Evolutionary conservation across 75 land plant genomes (phyloP).

Genomic region (Larix kaempferi): DNA sequence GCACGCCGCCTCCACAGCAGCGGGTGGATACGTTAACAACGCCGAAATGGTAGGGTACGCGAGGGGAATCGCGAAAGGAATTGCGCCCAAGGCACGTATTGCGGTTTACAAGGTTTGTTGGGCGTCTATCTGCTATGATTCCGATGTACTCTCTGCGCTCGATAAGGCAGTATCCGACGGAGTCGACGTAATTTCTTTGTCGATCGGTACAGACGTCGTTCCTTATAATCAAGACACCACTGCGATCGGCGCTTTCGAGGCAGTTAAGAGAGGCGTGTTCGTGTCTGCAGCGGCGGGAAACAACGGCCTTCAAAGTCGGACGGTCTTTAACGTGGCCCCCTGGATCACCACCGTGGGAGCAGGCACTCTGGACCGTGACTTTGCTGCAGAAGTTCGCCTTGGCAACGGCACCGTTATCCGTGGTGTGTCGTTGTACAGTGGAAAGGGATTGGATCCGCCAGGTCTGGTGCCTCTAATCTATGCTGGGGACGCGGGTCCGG

Average conservation of each 20-base stretch:
- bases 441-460: slow-evolving; percentile 14
- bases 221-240: slow-evolving; percentile 88
- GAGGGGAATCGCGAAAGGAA: slow-evolving; percentile 62
- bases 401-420: slow-evolving; percentile 52
- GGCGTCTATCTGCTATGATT: slow-evolving; percentile 83
- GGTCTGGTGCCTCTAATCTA: slow-evolving; percentile 25
- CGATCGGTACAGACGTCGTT: slow-evolving; percentile 77
- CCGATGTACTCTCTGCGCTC: slow-evolving; percentile 93
- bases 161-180: slow-evolving; percentile 90
- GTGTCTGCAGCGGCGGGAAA: slow-evolving; percentile 94
- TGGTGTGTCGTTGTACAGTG: slow-evolving; percentile 30
- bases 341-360: slow-evolving; percentile 95
- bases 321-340: slow-evolving; percentile 89
- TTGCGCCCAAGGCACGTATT: slow-evolving; percentile 78
- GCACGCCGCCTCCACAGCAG: slow-evolving; percentile 77
- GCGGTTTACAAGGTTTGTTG: slow-evolving; percentile 97
- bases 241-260: slow-evolving; percentile 88
- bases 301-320: slow-evolving; percentile 65
- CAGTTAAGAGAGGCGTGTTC: slow-evolving; percentile 69
- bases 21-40: slow-evolving; percentile 48
- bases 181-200: slow-evolving; percentile 83
- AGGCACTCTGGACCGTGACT: slow-evolving; percentile 83
- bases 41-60: slow-evolving; percentile 70
- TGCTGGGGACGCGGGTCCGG: not conserved
- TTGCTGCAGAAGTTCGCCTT: slow-evolving; percentile 77